Evolutionary conservation across 257 asterid species (phyloP).

Genomic region (Henckelia pumila): DNA sequence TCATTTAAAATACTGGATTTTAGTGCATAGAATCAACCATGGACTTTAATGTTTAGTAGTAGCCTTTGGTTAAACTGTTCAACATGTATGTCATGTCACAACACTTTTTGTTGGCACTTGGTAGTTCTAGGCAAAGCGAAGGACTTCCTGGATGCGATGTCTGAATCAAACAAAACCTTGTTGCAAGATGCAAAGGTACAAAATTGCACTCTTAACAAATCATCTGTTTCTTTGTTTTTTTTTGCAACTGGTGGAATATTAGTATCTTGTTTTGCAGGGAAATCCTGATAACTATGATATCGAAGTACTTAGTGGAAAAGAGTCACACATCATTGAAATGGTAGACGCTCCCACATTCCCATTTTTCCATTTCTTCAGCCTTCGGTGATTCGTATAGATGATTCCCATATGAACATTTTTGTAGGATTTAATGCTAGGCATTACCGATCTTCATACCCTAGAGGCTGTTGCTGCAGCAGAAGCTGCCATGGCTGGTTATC

Average conservation of each 20-base stretch:
- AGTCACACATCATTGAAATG: constrained; percentile 75
- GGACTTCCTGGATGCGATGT: constrained; percentile 67
- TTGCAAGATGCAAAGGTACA: constrained; percentile 54
- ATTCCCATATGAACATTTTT: background rate
- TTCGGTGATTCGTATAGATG: background rate
- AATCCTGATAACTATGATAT: constrained; percentile 60
- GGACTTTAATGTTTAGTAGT: background rate
- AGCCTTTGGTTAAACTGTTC: background rate
- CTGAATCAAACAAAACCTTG: too few relatives aligned
- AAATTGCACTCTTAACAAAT: background rate
- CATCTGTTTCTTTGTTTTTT: too few relatives aligned
- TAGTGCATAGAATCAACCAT: background rate
- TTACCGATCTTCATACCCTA: constrained; percentile 91
- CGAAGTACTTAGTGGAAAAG: too few relatives aligned
- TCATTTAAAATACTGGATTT: too few relatives aligned
- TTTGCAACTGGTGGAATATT: too few relatives aligned
- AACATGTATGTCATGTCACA: background rate
- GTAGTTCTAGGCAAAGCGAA: constrained; percentile 72
- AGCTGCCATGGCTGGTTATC: constrained; percentile 67
- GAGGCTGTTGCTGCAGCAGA: constrained; percentile 96
- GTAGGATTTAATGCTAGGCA: constrained; percentile 87
- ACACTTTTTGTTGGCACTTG: constrained; percentile 6
- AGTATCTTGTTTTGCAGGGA: constrained; percentile 39
- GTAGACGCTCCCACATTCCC: constrained; percentile 28
- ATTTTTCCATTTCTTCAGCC: background rate